Base-by-base conservation (phyloP, 306 rosid species). In the Heteromeles arbutifolia region DNA sequence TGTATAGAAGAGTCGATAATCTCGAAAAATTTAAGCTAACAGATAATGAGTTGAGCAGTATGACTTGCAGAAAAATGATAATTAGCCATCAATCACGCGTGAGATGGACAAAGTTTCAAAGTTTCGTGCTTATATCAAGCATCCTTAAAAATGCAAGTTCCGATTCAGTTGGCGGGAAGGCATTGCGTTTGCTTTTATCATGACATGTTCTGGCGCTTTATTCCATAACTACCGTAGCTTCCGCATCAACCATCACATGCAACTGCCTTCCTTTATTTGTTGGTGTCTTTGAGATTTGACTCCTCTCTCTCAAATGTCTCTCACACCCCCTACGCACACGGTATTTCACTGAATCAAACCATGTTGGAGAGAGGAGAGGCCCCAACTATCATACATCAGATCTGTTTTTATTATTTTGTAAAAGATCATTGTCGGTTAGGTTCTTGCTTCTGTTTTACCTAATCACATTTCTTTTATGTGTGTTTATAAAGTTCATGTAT, bases 161-260 rank as follows among this genome's bases (percentile, higher is more conserved):
- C 48, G 77, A n/a, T 61, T 25, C 29, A 50, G 41, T 32, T 78
- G 76, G 81, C 65, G 76, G 65, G 76, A 78, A 70, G 22, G 41
- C 12, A 48, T 18, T 68, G 41, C 50, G 67, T 37, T 43, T 44
- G 74, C 8, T 22, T 78, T 29, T 70, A 62, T 44, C 5, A 43
- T 62, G 58, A 28, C 69, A 28, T 48, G 62, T 45, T 44, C 14
- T 25, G 58, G 72, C 58, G 21, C 53, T 29, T 52, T 61, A 59
- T n/a, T 15, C 80, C 80, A 52, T 31, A 69, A 64, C 83, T n/a
- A 59, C 79, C 71, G 48, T 64, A 6, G 6, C 75, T 78, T 56
- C 24, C 54, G 67, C 68, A 67, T 48, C 54, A 58, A 11, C 34
- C 65, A 17, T 54, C 80, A 70, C 83, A 79, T 65, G 80, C 77